phyloP scores from a whole-genome alignment of 2,329 filamentous ascomycete species.

The Aspergillus novofumigatus region DNA sequence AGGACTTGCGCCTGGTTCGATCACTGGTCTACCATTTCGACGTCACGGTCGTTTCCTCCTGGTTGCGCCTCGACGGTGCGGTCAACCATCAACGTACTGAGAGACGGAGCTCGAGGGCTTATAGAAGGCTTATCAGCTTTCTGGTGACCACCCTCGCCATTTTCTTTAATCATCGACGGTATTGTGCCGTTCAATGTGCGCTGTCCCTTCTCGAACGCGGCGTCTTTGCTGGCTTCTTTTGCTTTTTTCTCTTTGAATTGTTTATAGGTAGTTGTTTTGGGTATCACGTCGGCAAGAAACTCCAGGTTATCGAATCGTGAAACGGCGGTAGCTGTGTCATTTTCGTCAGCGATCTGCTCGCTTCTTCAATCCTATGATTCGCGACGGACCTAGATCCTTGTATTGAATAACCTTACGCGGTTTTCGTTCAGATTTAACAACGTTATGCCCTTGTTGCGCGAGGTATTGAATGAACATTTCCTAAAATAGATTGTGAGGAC shows the following conservation, averaged over 20 bases:
- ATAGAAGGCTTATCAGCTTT: conserved; percentile 17
- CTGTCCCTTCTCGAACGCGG: conserved; percentile 36
- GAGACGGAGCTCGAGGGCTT: conserved; percentile 39
- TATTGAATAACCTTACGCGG: conserved; percentile 93
- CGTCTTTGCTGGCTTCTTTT: conserved; percentile 30
- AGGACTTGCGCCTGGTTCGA: background rate
- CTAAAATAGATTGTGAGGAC: conserved; percentile 39
- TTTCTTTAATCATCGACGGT: conserved; percentile 15
- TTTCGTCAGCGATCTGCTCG: conserved; percentile 5
- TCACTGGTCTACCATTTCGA: conserved; percentile 56
- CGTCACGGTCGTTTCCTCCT: conserved; percentile 46
- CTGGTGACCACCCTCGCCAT: conserved; percentile 20
- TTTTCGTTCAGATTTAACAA: conserved; percentile 87
- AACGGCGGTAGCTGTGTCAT: conserved; percentile 67
- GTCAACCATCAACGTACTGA: conserved; percentile 53
- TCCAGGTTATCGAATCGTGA: conserved; percentile 88
- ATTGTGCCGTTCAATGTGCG: conserved; percentile 32
- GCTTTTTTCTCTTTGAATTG: conserved; percentile 64
- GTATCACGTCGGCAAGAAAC: conserved; percentile 87
- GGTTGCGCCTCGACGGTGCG: conserved; percentile 46
- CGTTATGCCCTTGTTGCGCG: conserved; percentile 76
- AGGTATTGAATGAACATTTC: conserved; percentile 96
- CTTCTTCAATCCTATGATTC: background rate
- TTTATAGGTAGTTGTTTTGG: conserved; percentile 77
- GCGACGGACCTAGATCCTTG: conserved; percentile 71